These are phyloP conservation scores for Fusarium albidum DNA, from an alignment of 2,329 filamentous ascomycete species.

Conservation along the genomic window DNA sequence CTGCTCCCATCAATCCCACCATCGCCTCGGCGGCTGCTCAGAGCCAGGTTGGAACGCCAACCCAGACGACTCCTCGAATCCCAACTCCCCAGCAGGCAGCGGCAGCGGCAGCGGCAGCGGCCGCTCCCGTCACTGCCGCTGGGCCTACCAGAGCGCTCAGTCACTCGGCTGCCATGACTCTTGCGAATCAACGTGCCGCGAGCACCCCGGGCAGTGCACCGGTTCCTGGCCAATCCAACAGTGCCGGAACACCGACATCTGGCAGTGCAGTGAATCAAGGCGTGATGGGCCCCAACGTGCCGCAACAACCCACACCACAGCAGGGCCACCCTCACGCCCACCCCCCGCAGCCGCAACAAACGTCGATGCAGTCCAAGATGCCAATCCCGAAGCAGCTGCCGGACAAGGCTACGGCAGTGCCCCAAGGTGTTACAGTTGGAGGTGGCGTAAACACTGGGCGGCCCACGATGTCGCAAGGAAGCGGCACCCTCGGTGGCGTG, in stretches of 20 bases:
- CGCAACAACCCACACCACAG: slow-evolving; percentile 44
- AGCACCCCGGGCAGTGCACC: slow-evolving; percentile 45
- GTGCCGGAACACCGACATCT: slow-evolving; percentile 42
- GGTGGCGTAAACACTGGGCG: slow-evolving; percentile 71
- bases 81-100: slow-evolving; percentile 61
- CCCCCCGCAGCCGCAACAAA: slow-evolving; percentile 52
- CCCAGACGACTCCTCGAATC: slow-evolving; percentile 56
- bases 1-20: slow-evolving; percentile 58
- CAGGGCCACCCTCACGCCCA: slow-evolving; percentile 58
- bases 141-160: slow-evolving; percentile 54
- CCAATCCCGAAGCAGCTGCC: slow-evolving; percentile 83
- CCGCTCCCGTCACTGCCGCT: slow-evolving; percentile 48
- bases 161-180: slow-evolving; percentile 59
- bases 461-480: slow-evolving; percentile 85
- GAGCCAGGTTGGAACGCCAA: slow-evolving; percentile 56
- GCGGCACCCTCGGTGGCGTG: slow-evolving; percentile 78
- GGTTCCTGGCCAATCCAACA: slow-evolving; percentile 43
- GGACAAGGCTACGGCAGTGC: slow-evolving; percentile 71
- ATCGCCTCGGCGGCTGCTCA: slow-evolving; percentile 49
- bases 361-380: slow-evolving; percentile 68
- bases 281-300: slow-evolving; percentile 44
- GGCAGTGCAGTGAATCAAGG: slow-evolving; percentile 43
- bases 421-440: slow-evolving; percentile 75
- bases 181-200: slow-evolving; percentile 54
- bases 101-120: slow-evolving; percentile 47